Evolutionary conservation across 2,329 filamentous ascomycete genomes (phyloP).

Genomic region (Zasmidium citrigriseum): DNA sequence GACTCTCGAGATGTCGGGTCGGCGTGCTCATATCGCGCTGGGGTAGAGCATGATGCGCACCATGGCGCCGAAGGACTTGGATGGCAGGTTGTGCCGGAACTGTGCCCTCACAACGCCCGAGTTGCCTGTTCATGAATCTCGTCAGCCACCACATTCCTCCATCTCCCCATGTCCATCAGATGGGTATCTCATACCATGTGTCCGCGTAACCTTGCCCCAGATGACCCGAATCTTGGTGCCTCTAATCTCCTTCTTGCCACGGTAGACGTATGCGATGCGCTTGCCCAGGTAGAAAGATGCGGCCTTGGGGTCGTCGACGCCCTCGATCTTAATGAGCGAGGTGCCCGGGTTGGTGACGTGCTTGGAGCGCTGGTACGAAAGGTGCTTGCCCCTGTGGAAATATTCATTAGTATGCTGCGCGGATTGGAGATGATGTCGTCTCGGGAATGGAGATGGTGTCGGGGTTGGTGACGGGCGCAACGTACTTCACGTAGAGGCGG

Average conservation of each 20-base stretch:
- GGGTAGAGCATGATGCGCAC: slow-evolving; percentile 44
- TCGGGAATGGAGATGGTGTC: neutral
- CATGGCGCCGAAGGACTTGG: slow-evolving; percentile 84
- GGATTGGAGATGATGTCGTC: slow-evolving; percentile 1
- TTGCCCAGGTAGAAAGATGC: slow-evolving; percentile 99
- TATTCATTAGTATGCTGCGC: neutral
- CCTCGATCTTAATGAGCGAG: slow-evolving; percentile 96
- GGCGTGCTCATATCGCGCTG: slow-evolving; percentile 39
- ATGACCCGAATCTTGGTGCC: slow-evolving; percentile 98
- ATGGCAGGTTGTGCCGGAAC: slow-evolving; percentile 93
- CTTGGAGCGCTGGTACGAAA: slow-evolving; percentile 96
- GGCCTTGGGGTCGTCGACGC: slow-evolving; percentile 85
- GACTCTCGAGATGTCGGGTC: neutral
- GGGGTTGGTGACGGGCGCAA: slow-evolving; percentile 11
- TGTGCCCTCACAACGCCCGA: slow-evolving; percentile 96
- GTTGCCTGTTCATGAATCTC: slow-evolving; percentile 66
- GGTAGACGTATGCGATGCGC: slow-evolving; percentile 98
- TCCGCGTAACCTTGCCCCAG: slow-evolving; percentile 97
- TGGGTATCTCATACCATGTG: slow-evolving; percentile 69
- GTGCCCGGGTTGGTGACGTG: slow-evolving; percentile 80
- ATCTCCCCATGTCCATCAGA: neutral
- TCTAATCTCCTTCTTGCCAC: slow-evolving; percentile 88
- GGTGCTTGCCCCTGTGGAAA: slow-evolving; percentile 81
- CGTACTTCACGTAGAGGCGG: slow-evolving; percentile 38
- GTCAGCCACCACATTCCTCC: slow-evolving; percentile 20